Conservation (phyloP, 2,329 filamentous ascomycete species). For the Aspergillus luchuensis region DNA sequence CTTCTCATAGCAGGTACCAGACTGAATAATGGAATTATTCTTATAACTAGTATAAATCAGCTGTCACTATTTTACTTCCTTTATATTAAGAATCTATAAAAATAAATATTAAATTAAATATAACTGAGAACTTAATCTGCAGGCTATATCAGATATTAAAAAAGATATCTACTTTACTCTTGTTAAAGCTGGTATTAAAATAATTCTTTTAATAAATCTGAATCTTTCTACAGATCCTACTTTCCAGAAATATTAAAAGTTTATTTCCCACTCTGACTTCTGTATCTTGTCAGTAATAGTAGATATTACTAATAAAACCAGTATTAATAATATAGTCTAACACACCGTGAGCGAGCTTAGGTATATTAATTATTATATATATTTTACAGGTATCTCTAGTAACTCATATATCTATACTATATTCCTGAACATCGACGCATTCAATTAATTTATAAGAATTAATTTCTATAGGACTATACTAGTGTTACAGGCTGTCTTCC, state of each 20-base stretch:
- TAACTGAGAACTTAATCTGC: background rate
- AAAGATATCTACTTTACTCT: background rate
- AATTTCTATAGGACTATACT: no score
- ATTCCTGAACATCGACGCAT: no score
- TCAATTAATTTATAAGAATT: no score
- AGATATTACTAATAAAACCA: background rate
- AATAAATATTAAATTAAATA: no score
- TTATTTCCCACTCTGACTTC: background rate
- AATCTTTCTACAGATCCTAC: background rate
- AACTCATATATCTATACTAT: no score
- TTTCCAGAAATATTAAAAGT: background rate
- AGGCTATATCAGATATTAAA: conserved; percentile 7
- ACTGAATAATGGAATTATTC: background rate
- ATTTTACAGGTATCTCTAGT: no score
- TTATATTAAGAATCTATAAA: background rate
- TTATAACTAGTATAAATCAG: conserved; percentile 4
- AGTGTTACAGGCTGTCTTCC: no score
- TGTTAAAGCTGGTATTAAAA: background rate
- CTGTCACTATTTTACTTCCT: background rate
- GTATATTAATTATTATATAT: no score
- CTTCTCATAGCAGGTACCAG: background rate
- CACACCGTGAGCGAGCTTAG: conserved; percentile 30
- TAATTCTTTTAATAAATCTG: background rate
- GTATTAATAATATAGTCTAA: conserved; percentile 2
- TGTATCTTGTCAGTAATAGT: background rate